phyloP scores from a whole-genome alignment of 371 early-diverging fungal genomes.

The Mortierella sp. region DNA sequence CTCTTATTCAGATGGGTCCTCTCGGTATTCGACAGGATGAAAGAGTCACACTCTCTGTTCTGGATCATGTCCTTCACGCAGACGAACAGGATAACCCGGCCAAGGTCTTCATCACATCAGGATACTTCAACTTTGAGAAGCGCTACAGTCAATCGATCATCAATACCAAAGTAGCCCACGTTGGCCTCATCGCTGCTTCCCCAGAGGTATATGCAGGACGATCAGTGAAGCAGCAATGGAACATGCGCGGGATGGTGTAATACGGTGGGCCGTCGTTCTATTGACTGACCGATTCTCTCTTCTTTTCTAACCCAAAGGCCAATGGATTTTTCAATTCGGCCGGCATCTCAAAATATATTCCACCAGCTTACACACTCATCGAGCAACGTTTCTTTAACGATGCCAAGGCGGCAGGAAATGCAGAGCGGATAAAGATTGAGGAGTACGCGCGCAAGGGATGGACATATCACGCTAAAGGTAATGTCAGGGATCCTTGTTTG shows the following conservation, averaged over 20 bases:
- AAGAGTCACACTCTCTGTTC: constrained; percentile 67
- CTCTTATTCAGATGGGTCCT: constrained; percentile 91
- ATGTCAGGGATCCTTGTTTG: neutral
- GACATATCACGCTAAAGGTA: constrained; percentile 95
- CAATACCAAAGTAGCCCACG: constrained; percentile 71
- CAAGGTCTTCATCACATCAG: constrained; percentile 83
- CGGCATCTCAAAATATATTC: constrained; percentile 91
- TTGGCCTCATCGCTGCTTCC: constrained; percentile 79
- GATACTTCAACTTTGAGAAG: constrained; percentile 95
- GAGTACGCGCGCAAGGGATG: constrained; percentile 87
- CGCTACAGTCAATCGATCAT: constrained; percentile 74
- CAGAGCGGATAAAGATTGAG: constrained; percentile 68
- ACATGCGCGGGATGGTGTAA: neutral
- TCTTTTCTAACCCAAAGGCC: constrained; percentile 67
- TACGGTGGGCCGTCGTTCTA: neutral
- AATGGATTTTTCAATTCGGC: constrained; percentile 94
- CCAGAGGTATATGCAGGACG: constrained; percentile 75
- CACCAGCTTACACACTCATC: constrained; percentile 91
- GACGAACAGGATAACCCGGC: constrained; percentile 54
- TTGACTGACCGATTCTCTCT: neutral
- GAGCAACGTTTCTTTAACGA: constrained; percentile 72
- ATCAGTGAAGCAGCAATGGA: neutral
- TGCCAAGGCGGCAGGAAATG: constrained; percentile 58
- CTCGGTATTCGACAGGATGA: constrained; percentile 89
- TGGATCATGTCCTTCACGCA: constrained; percentile 64